Percentiles rank a stretch among this genome's conserved stretches.
These are phyloP conservation scores for Fusarium pininemorale DNA, from an alignment of 2,329 filamentous ascomycete species.

Conservation along the genomic window DNA sequence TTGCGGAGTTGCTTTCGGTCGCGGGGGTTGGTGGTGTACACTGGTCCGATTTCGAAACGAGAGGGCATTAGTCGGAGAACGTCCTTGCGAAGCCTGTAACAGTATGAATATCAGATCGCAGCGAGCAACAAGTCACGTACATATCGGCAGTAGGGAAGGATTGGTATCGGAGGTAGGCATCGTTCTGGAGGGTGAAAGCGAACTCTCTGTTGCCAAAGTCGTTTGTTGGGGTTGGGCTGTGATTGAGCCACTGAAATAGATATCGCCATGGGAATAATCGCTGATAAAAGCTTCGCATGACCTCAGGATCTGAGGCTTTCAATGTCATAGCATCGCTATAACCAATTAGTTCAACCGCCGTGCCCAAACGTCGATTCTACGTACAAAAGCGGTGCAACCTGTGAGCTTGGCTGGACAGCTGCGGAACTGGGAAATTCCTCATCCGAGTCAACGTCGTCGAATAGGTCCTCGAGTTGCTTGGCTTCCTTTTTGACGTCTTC, in stretches of 20 bases:
- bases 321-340: constrained; percentile 49
- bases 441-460: constrained; percentile 67
- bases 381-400: constrained; percentile 62
- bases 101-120: background rate
- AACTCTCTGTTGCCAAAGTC: constrained; percentile 97
- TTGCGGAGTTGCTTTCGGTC: constrained; percentile 90
- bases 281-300: constrained; percentile 94
- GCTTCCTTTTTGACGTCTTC: constrained; percentile 53
- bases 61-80: constrained; percentile 87
- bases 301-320: constrained; percentile 76
- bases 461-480: constrained; percentile 66
- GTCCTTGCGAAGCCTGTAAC: constrained; percentile 81
- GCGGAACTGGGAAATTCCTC: constrained; percentile 68
- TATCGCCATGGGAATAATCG: constrained; percentile 94
- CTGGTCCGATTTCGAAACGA: constrained; percentile 98
- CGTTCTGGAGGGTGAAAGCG: constrained; percentile 91
- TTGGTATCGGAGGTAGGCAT: constrained; percentile 92
- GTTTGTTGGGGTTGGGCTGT: constrained; percentile 82
- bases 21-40: constrained; percentile 92
- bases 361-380: constrained; percentile 26
- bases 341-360: constrained; percentile 7
- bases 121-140: constrained; percentile 45
- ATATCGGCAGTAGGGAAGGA: constrained; percentile 66
- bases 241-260: constrained; percentile 98
- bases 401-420: constrained; percentile 48